These are phyloP conservation scores for Magnolia sinica DNA, from an alignment of 164 flowering plant genomes.

Conservation along the genomic window DNA sequence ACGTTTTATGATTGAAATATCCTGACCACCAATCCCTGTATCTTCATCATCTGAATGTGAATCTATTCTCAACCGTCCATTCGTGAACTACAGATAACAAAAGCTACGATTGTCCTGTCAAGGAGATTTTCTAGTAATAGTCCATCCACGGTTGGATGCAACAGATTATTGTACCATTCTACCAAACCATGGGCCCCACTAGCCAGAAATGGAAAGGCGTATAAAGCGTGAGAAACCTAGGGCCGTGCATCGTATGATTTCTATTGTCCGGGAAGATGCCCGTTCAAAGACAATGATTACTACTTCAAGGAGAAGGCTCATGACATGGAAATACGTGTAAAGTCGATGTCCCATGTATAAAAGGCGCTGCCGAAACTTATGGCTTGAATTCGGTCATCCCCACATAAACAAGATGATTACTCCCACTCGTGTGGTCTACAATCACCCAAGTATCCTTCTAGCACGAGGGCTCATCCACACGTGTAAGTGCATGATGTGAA, in stretches of 20 bases:
- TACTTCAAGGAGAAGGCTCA: conserved; percentile 19
- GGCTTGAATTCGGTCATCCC: conserved; percentile 28
- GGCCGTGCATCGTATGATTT: background rate
- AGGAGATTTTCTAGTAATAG: too few relatives aligned
- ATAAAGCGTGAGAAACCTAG: background rate
- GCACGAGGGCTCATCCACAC: background rate
- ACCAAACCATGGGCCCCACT: background rate
- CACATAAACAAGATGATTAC: conserved; percentile 7
- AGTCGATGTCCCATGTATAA: conserved; percentile 9
- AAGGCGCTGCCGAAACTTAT: conserved; percentile 26
- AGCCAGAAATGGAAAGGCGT: background rate
- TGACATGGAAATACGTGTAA: conserved; percentile 36
- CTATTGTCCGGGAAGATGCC: background rate
- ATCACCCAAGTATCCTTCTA: background rate
- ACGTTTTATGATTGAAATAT: too few relatives aligned
- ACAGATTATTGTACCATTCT: too few relatives aligned
- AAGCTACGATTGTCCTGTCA: too few relatives aligned
- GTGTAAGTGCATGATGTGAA: background rate
- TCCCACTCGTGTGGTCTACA: background rate
- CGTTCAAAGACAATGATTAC: conserved; percentile 40
- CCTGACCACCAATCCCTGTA: too few relatives aligned
- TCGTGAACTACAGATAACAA: too few relatives aligned
- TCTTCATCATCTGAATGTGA: too few relatives aligned
- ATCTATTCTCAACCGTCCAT: too few relatives aligned
- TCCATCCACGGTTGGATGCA: too few relatives aligned